Conservation (phyloP, 352 stramenopile genomes). For the Bremia lactucae region DNA sequence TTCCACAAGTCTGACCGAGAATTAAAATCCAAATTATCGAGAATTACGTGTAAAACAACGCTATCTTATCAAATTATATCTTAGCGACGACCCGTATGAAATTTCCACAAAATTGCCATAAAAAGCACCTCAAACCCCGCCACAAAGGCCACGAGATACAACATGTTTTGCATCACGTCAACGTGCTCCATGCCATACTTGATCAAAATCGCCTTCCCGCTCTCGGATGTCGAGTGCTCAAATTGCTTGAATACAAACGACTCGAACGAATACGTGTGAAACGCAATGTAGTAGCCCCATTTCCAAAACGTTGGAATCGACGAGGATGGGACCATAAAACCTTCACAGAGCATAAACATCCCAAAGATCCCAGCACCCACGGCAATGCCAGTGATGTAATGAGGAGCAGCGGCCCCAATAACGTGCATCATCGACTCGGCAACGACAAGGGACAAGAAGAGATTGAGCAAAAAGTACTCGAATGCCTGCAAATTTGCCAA, state of each 20-base stretch:
- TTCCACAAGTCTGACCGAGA: no score
- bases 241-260: slow-evolving; percentile 75
- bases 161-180: slow-evolving; percentile 32
- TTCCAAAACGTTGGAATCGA: slow-evolving; percentile 51
- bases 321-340: slow-evolving; percentile 20
- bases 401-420: slow-evolving; percentile 43
- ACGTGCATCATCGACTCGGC: slow-evolving; percentile 67
- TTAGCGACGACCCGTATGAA: slow-evolving; percentile 6
- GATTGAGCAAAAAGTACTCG: slow-evolving; percentile 36
- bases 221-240: slow-evolving; percentile 9
- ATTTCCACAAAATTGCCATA: slow-evolving; percentile 18
- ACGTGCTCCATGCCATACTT: slow-evolving; percentile 35
- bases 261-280: slow-evolving; percentile 79
- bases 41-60: no score
- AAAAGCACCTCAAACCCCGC: slow-evolving; percentile 26
- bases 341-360: slow-evolving; percentile 2
- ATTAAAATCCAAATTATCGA: no score
- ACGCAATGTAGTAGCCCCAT: slow-evolving; percentile 74
- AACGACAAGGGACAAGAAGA: slow-evolving; percentile 58
- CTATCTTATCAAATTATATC: no score
- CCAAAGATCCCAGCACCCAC: slow-evolving; percentile 10
- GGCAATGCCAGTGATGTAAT: slow-evolving; percentile 73
- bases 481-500: slow-evolving; percentile 38
- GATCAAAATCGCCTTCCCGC: slow-evolving; percentile 7
- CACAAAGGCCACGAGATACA: slow-evolving; percentile 24